Evolutionary conservation across 1,284 basidiomycete genomes (phyloP).

Genomic region (Kwoniella shivajii): DNA sequence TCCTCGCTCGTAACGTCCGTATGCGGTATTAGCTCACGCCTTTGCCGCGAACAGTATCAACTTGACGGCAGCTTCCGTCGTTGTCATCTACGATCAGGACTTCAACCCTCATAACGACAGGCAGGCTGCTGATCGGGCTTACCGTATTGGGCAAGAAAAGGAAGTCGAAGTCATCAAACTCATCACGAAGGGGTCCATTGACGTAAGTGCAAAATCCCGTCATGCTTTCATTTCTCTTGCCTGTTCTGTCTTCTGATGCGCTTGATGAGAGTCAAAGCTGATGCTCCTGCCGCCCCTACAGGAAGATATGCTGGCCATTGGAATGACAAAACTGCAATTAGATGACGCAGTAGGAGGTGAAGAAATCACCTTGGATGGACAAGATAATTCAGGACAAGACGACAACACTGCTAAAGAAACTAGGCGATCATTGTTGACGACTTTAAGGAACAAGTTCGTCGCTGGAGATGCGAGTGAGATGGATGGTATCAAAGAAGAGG

Average conservation of each 20-base stretch:
- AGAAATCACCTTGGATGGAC: conserved; percentile 44
- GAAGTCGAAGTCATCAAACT: conserved; percentile 72
- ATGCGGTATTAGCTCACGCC: neutral
- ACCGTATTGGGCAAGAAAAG: conserved; percentile 70
- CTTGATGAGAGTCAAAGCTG: neutral
- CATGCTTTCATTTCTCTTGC: neutral
- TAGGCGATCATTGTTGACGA: conserved; percentile 77
- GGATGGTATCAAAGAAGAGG: conserved; percentile 16
- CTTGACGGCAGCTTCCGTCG: conserved; percentile 86
- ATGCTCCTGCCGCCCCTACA: conserved; percentile 19
- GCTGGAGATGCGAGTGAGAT: conserved; percentile 48
- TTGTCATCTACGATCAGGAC: conserved; percentile 97
- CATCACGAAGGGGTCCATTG: conserved; percentile 89
- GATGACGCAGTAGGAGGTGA: conserved; percentile 86
- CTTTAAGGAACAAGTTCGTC: conserved; percentile 70
- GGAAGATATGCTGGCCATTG: conserved; percentile 90
- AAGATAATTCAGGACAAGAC: conserved; percentile 54
- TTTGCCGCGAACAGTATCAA: conserved; percentile 65
- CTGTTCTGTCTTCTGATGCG: neutral
- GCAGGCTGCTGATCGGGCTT: conserved; percentile 96
- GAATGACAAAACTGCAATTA: conserved; percentile 83
- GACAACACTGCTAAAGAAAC: conserved; percentile 67
- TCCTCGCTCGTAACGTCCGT: neutral
- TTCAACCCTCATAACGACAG: conserved; percentile 87
- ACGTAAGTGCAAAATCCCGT: conserved; percentile 52